Percentiles rank a stretch among this genome's conserved stretches.
Conservation (phyloP, 2,329 filamentous ascomycete genomes). For the Fusarium duplospermum region DNA sequence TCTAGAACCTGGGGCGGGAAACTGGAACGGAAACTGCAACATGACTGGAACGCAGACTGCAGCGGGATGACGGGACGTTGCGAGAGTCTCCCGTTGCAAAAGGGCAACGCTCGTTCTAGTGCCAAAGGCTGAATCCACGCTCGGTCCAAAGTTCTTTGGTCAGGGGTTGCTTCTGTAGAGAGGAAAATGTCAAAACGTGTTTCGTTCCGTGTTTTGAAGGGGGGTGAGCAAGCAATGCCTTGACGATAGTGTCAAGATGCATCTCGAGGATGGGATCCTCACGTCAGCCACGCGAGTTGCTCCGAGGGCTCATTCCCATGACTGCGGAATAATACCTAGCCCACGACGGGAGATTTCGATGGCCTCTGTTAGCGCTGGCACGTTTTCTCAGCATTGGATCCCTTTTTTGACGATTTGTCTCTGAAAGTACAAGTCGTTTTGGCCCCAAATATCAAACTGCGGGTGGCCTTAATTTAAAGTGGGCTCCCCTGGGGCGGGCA, state of each 20-base stretch:
- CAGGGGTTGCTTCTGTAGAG: constrained; percentile 22
- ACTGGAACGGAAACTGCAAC: constrained; percentile 29
- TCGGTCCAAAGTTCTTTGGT: background rate
- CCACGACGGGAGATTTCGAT: constrained; percentile 12
- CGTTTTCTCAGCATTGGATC: background rate
- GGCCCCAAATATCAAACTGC: constrained; percentile 14
- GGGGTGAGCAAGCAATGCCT: background rate
- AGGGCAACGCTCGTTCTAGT: constrained; percentile 31
- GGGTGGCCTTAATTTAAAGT: constrained; percentile 36
- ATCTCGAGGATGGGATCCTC: background rate
- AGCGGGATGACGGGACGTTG: constrained; percentile 40
- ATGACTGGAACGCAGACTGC: constrained; percentile 29
- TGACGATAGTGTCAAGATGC: background rate
- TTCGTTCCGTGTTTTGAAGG: background rate
- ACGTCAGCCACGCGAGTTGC: background rate
- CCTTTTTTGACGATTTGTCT: background rate
- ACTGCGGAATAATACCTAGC: background rate
- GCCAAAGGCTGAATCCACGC: constrained; percentile 27
- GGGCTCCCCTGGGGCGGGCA: constrained; percentile 21
- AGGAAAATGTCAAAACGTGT: constrained; percentile 4
- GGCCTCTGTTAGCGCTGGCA: constrained; percentile 26
- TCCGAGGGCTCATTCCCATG: background rate
- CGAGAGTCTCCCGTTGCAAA: constrained; percentile 32
- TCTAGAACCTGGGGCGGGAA: background rate
- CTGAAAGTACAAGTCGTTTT: background rate